Conservation (phyloP, 495 filamentous ascomycete genomes). For the Trypethelium eluteriae region DNA sequence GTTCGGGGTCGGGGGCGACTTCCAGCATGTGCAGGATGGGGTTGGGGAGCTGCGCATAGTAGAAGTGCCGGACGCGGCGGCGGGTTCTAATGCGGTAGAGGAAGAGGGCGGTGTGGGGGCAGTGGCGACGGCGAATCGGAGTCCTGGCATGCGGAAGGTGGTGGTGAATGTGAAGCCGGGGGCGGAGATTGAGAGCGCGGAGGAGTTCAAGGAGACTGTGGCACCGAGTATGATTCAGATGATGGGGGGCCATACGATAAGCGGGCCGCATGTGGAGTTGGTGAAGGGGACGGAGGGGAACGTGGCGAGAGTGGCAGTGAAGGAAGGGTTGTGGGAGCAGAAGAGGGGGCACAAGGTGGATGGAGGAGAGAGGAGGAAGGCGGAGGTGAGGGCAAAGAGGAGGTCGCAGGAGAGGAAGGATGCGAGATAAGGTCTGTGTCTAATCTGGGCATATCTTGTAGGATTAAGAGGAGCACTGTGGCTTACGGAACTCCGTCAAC, state of each 20-base stretch:
- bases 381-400: slow-evolving; percentile 70
- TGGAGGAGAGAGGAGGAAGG: slow-evolving; percentile 85
- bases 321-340: slow-evolving; percentile 86
- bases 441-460: too few relatives aligned
- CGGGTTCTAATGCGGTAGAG: slow-evolving; percentile 9
- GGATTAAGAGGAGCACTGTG: too few relatives aligned
- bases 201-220: slow-evolving; percentile 33
- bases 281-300: slow-evolving; percentile 54
- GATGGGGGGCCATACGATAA: slow-evolving; percentile 54
- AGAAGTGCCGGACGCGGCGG: slow-evolving; percentile 44
- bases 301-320: slow-evolving; percentile 56
- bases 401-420: slow-evolving; percentile 37
- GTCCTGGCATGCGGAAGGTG: slow-evolving; percentile 50
- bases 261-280: slow-evolving; percentile 60
- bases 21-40: slow-evolving; percentile 62
- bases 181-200: slow-evolving; percentile 37
- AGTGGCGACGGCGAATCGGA: slow-evolving; percentile 40
- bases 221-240: slow-evolving; percentile 40
- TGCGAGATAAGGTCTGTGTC: slow-evolving; percentile 17
- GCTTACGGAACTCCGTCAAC: too few relatives aligned
- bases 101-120: slow-evolving; percentile 14
- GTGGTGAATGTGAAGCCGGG: slow-evolving; percentile 65
- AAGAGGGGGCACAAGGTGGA: slow-evolving; percentile 81
- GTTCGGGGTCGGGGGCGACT: slow-evolving; percentile 71
- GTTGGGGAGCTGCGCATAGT: slow-evolving; percentile 60